Evolutionary conservation across 2,329 filamentous ascomycete genomes (phyloP).

Genomic region (Sclerotinia nivalis): DNA sequence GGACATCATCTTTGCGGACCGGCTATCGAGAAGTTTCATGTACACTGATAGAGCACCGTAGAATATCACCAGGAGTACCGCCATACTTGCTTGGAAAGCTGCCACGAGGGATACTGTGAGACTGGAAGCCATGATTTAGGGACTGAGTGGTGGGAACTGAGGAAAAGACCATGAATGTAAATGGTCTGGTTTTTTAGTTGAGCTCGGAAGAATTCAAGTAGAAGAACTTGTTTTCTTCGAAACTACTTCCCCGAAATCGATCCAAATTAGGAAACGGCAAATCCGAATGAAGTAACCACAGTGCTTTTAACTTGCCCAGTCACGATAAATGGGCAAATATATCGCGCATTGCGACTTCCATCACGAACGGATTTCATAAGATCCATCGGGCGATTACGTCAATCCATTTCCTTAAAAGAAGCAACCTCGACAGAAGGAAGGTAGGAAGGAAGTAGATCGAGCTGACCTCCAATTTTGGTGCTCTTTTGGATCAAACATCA

Average conservation of each 20-base stretch:
- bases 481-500: background rate
- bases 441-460: background rate
- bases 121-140: conserved; percentile 28
- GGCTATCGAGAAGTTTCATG: conserved; percentile 44
- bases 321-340: background rate
- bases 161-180: background rate
- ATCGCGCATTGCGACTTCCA: background rate
- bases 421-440: background rate
- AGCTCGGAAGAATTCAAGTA: background rate
- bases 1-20: conserved; percentile 47
- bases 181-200: background rate
- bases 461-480: background rate
- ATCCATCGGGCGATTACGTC: background rate
- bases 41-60: conserved; percentile 48
- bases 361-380: too few relatives aligned
- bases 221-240: background rate
- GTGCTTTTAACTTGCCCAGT: background rate
- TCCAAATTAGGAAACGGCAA: background rate
- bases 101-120: conserved; percentile 46
- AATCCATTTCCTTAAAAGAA: background rate
- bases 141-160: background rate
- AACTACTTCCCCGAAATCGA: too few relatives aligned
- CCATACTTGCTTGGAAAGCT: conserved; percentile 50
- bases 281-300: background rate
- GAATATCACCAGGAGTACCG: conserved; percentile 50